Evolutionary conservation across 768 basidiomycete species (phyloP).

Genomic region (Holtermannia corniformis): DNA sequence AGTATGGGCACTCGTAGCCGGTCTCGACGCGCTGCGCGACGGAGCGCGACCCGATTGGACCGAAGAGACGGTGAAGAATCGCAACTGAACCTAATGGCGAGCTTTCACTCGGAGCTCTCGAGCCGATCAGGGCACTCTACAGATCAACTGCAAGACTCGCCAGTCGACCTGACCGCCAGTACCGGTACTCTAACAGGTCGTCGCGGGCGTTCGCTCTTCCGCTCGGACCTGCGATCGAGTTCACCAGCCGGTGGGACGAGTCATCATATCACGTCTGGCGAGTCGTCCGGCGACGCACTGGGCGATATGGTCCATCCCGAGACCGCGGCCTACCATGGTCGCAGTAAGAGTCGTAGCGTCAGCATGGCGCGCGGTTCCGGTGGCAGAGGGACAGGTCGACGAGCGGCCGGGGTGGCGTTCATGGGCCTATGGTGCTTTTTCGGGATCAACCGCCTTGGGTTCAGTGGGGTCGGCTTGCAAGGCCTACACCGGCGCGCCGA

Average conservation of each 20-base stretch:
- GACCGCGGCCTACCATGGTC: constrained; percentile 1
- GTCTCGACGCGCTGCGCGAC: constrained; percentile 9
- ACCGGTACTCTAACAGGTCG: constrained; percentile 4
- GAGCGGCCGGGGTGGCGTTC: constrained; percentile 70
- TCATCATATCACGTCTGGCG: constrained; percentile 42
- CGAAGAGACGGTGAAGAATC: constrained; percentile 46
- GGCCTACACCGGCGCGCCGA: not conserved
- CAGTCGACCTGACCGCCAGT: not conserved
- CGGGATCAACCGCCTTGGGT: not conserved
- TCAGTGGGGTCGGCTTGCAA: too few species aligned
- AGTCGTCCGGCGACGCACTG: not conserved
- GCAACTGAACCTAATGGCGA: constrained; percentile 55
- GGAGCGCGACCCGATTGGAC: constrained; percentile 6
- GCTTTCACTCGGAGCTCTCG: constrained; percentile 60
- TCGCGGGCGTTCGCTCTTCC: constrained; percentile 26
- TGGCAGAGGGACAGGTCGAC: constrained; percentile 50
- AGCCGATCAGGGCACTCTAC: constrained; percentile 2
- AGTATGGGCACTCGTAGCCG: constrained; percentile 7
- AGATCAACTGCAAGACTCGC: not conserved
- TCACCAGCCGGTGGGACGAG: too few species aligned
- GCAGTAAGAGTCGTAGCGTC: constrained; percentile 29
- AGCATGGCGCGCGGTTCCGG: constrained; percentile 26
- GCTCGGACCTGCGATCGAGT: constrained; percentile 2
- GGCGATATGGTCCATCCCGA: not conserved
- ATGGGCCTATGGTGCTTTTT: constrained; percentile 47